phyloP scores from a whole-genome alignment of 192 early-diverging fungal species.

The Entomortierella lignicola region DNA sequence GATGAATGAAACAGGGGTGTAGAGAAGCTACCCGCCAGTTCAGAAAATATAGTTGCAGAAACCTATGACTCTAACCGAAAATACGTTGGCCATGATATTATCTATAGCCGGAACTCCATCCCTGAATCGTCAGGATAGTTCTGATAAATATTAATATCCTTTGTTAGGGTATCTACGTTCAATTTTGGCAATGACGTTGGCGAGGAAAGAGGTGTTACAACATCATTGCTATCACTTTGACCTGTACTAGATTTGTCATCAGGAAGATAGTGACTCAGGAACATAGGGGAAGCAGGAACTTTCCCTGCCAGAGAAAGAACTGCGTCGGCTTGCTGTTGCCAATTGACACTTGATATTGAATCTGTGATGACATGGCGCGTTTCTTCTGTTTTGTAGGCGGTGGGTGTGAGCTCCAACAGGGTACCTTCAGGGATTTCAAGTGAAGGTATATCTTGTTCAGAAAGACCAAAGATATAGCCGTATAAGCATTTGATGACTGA shows the following conservation, averaged over 20 bases:
- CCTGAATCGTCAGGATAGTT: conserved; percentile 5
- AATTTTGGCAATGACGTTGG: not conserved
- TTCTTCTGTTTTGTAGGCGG: conserved; percentile 81
- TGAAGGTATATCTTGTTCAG: conserved; percentile 78
- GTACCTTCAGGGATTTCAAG: conserved; percentile 78
- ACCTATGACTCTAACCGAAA: too few relatives aligned
- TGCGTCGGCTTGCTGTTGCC: conserved; percentile 38
- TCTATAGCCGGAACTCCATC: not conserved
- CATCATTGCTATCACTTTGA: conserved; percentile 8
- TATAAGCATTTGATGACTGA: conserved; percentile 80
- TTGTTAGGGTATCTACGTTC: not conserved
- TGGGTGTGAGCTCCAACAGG: conserved; percentile 79
- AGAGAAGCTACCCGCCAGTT: too few relatives aligned
- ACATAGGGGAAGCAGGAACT: conserved; percentile 36
- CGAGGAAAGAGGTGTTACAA: conserved; percentile 9
- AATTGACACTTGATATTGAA: conserved; percentile 25
- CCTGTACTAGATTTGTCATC: conserved; percentile 12
- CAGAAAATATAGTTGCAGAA: too few relatives aligned
- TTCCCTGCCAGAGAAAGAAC: conserved; percentile 32
- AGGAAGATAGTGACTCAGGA: conserved; percentile 38
- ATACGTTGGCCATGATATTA: too few relatives aligned
- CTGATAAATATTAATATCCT: not conserved
- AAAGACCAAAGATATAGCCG: conserved; percentile 80
- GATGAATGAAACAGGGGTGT: too few relatives aligned
- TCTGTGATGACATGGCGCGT: conserved; percentile 49